Evolutionary conservation across 192 early-diverging fungal genomes (phyloP).

Genomic region (Coemansia sp.): DNA sequence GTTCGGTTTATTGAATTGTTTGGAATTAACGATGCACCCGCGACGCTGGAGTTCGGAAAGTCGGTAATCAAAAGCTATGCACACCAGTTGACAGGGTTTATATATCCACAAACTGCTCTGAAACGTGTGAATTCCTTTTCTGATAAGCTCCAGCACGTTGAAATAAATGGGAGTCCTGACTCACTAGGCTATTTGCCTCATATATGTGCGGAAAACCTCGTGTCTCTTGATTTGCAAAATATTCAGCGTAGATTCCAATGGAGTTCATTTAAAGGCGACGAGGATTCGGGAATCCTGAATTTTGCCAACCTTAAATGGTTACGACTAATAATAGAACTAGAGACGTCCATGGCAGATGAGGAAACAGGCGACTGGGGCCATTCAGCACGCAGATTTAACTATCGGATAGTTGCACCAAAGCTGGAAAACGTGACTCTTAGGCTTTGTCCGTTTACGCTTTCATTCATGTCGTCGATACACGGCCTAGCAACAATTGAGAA

Average conservation of each 20-base stretch:
- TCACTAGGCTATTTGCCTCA: not conserved
- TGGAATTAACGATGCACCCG: not conserved
- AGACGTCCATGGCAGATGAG: not conserved
- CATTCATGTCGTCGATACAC: not conserved
- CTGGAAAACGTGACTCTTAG: not conserved
- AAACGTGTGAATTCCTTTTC: not conserved
- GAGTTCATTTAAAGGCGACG: not conserved
- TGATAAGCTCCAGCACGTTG: not conserved
- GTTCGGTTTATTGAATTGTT: not conserved
- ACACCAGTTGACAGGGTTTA: not conserved
- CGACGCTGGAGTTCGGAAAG: not conserved
- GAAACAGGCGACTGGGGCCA: not conserved
- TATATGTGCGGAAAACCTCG: not conserved
- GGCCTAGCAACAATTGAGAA: not conserved
- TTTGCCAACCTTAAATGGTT: not conserved
- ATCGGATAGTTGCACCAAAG: constrained; percentile 5
- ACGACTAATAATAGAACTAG: not conserved
- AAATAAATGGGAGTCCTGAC: not conserved
- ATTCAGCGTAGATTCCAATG: not conserved
- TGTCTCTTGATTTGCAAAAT: not conserved
- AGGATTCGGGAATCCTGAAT: not conserved
- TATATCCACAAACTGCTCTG: not conserved
- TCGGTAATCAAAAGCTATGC: not conserved
- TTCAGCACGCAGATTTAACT: not conserved
- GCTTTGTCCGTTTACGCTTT: not conserved